Conservation (phyloP, 2,329 filamentous ascomycete species). For the Penicillium glabrum region DNA sequence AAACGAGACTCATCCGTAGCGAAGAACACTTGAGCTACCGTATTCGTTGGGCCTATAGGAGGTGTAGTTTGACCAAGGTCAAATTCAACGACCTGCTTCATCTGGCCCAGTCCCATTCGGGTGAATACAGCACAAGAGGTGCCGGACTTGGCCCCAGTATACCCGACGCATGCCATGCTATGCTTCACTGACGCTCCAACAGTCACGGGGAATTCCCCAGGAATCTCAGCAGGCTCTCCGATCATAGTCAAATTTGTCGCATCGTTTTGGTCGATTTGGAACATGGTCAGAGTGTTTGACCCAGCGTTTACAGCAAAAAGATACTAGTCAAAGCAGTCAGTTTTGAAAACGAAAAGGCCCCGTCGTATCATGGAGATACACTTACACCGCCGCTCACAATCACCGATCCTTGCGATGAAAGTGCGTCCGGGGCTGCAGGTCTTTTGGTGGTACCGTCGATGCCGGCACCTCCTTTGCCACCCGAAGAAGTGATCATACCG, state of each 20-base stretch:
- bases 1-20: constrained; percentile 54
- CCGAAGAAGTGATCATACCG: constrained; percentile 47
- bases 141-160: constrained; percentile 36
- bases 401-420: constrained; percentile 54
- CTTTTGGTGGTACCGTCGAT: constrained; percentile 39
- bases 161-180: constrained; percentile 38
- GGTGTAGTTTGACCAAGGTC: constrained; percentile 58
- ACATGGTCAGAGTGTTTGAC: constrained; percentile 41
- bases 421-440: constrained; percentile 50
- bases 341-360: no score
- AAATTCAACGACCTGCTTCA: constrained; percentile 41
- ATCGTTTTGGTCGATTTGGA: constrained; percentile 31
- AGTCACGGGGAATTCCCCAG: constrained; percentile 41
- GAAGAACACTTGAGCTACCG: constrained; percentile 62
- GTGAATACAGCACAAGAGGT: constrained; percentile 38
- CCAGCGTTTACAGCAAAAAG: constrained; percentile 36
- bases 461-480: constrained; percentile 47
- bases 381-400: constrained; percentile 53
- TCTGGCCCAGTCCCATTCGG: constrained; percentile 27
- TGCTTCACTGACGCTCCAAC: constrained; percentile 39
- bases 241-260: constrained; percentile 30
- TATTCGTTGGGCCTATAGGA: constrained; percentile 58
- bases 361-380: background rate
- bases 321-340: constrained; percentile 4
- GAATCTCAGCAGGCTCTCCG: constrained; percentile 34